A percentile compares a stretch with the other conserved stretches of the same genome.
Conservation (phyloP, 495 filamentous ascomycete species). For the Penicillium maclennaniae region DNA sequence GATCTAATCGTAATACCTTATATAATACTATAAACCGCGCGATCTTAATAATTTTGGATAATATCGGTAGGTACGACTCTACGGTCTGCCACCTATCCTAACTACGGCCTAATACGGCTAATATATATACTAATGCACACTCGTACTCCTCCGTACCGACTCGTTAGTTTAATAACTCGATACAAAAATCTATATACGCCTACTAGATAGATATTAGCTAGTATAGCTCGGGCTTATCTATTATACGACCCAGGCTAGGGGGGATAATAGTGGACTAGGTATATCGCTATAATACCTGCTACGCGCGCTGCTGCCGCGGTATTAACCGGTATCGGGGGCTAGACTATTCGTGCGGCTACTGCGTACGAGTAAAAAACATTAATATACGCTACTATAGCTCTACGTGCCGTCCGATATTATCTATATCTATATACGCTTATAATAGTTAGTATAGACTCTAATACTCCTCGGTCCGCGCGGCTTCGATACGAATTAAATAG, state of each 20-base stretch:
- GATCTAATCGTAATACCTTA: constrained; percentile 9
- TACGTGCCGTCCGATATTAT: constrained; percentile 3
- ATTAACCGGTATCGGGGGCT: constrained; percentile 2
- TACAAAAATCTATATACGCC: constrained; percentile 12
- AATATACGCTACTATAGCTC: constrained; percentile 15
- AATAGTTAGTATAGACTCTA: constrained; percentile 4
- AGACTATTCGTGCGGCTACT: constrained; percentile 2
- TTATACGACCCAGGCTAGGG: background rate
- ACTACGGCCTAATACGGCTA: background rate
- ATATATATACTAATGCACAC: constrained; percentile 8
- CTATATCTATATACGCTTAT: constrained; percentile 9
- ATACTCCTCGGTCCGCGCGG: background rate
- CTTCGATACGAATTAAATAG: background rate
- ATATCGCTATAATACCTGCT: background rate
- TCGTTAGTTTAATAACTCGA: constrained; percentile 13
- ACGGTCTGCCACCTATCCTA: background rate
- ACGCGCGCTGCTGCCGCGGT: background rate
- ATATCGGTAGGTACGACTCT: constrained; percentile 1
- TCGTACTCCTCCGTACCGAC: constrained; percentile 4
- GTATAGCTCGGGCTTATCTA: background rate
- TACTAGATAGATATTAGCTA: background rate
- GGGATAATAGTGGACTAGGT: background rate
- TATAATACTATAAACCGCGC: constrained; percentile 6
- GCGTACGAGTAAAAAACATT: constrained; percentile 12
- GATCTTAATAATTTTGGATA: constrained; percentile 6